These are phyloP conservation scores for Oryza glumipatula DNA, from an alignment of 176 grass and related monocot species.

Conservation along the genomic window DNA sequence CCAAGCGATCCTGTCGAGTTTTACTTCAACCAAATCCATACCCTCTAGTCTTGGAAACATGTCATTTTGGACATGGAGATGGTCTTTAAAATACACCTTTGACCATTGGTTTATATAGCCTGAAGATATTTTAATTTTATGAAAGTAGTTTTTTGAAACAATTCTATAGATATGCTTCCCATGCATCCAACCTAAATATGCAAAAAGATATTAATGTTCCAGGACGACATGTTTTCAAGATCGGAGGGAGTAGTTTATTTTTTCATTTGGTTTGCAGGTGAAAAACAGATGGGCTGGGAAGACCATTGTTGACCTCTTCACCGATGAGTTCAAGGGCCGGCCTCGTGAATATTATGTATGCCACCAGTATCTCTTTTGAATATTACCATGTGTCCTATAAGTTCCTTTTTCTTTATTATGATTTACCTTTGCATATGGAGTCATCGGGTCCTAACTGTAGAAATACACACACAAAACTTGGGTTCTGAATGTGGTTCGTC, in stretches of 20 bases:
- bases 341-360: conserved; percentile 83
- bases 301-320: conserved; percentile 94
- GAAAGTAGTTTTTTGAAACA: too few species aligned
- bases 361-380: not conserved
- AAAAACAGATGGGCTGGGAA: conserved; percentile 95
- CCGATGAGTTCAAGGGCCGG: conserved; percentile 92
- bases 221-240: not conserved
- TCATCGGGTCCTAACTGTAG: not conserved
- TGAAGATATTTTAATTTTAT: too few species aligned
- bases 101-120: too few species aligned
- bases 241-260: not conserved
- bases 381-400: not conserved
- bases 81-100: not conserved
- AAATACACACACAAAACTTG: not conserved
- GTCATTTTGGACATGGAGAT: not conserved
- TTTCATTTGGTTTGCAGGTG: conserved; percentile 51
- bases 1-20: not conserved
- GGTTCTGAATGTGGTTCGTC: not conserved
- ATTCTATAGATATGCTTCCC: too few species aligned
- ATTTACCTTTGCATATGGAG: not conserved
- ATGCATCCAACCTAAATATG: not conserved
- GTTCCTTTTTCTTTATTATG: not conserved
- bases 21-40: conserved; percentile 19
- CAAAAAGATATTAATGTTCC: not conserved
- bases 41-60: not conserved